Evolutionary conservation across 2,329 filamentous ascomycete genomes (phyloP).

Genomic region (Calonectria honghensis): DNA sequence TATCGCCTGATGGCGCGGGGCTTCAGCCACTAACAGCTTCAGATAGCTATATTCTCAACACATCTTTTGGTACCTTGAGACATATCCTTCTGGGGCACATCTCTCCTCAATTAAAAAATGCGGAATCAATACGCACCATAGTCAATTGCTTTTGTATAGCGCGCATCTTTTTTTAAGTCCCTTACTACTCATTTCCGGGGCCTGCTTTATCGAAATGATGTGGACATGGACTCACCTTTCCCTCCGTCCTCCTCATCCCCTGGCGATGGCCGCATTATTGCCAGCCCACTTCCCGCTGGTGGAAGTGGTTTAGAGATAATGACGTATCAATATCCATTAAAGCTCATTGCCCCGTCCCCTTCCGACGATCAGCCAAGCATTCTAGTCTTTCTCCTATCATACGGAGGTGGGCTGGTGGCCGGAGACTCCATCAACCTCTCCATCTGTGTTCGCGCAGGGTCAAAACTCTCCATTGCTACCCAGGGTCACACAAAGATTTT

Average conservation of each 20-base stretch:
- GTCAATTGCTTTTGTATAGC: slow-evolving; percentile 8
- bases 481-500: slow-evolving; percentile 97
- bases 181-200: neutral
- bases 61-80: slow-evolving; percentile 11
- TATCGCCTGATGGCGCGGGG: slow-evolving; percentile 40
- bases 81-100: neutral
- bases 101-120: neutral
- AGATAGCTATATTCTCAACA: slow-evolving; percentile 45
- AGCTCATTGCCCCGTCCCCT: slow-evolving; percentile 88
- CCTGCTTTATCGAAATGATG: slow-evolving; percentile 47
- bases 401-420: slow-evolving; percentile 93
- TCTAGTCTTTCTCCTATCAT: slow-evolving; percentile 92
- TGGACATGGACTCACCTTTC: slow-evolving; percentile 81
- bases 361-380: slow-evolving; percentile 79
- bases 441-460: slow-evolving; percentile 77
- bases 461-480: slow-evolving; percentile 80
- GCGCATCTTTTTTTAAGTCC: neutral
- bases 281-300: slow-evolving; percentile 81
- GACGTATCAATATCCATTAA: slow-evolving; percentile 94
- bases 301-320: slow-evolving; percentile 83
- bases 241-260: slow-evolving; percentile 82
- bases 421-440: slow-evolving; percentile 87
- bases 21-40: slow-evolving; percentile 42
- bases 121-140: slow-evolving; percentile 4
- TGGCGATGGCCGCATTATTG: slow-evolving; percentile 86